A percentile compares a stretch with the other conserved stretches of the same genome.
Conservation (phyloP, 331 rosid species). For the Rosa hybrid region DNA sequence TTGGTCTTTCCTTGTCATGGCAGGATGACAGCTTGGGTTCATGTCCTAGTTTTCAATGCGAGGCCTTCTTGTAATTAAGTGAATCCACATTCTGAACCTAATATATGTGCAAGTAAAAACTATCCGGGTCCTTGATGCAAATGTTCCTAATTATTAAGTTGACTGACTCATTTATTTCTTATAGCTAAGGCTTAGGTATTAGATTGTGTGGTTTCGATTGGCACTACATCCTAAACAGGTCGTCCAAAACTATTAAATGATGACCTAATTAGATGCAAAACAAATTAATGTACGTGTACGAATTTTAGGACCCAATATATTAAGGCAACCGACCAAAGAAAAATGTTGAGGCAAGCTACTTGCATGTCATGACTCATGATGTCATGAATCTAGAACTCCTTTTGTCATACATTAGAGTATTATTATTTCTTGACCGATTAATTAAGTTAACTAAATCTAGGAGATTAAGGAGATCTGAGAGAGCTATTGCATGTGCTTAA, state of each 20-base stretch:
- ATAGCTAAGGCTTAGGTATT: too few species aligned
- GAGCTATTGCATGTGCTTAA: neutral
- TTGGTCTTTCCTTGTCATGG: constrained; percentile 13
- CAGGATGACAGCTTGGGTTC: constrained; percentile 24
- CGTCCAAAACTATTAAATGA: too few species aligned
- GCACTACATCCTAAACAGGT: too few species aligned
- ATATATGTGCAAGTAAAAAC: neutral
- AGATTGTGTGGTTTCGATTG: too few species aligned
- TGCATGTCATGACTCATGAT: neutral
- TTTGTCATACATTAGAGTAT: neutral
- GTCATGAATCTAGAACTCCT: neutral
- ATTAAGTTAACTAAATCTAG: neutral
- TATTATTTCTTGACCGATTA: neutral
- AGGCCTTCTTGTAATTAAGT: neutral
- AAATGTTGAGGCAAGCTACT: neutral
- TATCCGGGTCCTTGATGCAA: neutral
- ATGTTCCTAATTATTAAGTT: neutral
- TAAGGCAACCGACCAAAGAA: neutral
- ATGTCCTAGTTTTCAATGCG: constrained; percentile 4
- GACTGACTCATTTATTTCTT: too few species aligned
- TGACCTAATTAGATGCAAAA: too few species aligned
- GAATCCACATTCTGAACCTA: neutral
- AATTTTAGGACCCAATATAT: neutral
- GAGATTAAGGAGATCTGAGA: neutral
- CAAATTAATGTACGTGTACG: too few species aligned